Conservation (phyloP, 176 grass and related monocot species). For the Urochloa ruziziensis region DNA sequence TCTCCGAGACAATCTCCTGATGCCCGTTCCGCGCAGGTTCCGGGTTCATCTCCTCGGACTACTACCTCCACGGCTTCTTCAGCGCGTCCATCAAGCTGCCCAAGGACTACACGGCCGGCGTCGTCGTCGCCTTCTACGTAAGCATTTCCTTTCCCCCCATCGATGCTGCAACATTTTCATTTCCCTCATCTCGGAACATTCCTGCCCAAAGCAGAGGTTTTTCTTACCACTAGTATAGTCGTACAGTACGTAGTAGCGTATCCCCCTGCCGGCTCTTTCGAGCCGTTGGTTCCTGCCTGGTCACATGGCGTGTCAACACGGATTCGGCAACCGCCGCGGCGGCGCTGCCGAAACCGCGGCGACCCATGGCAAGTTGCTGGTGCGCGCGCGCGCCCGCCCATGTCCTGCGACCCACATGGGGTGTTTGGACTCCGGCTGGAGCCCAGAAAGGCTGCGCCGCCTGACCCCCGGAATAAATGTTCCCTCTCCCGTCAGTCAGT, state of each 20-base stretch:
- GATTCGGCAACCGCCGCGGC: slow-evolving; percentile 26
- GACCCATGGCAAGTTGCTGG: slow-evolving; percentile 23
- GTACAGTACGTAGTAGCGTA: background rate
- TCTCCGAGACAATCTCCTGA: background rate
- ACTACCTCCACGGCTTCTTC: slow-evolving; percentile 80
- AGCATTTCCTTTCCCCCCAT: slow-evolving; percentile 28
- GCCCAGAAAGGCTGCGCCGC: slow-evolving; percentile 55
- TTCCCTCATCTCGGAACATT: background rate
- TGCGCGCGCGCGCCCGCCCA: no score
- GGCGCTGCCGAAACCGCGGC: background rate
- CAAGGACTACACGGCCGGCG: slow-evolving; percentile 67
- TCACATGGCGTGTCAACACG: slow-evolving; percentile 40
- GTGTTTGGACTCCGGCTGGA: slow-evolving; percentile 18
- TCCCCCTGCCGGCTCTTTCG: background rate
- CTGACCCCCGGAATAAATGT: slow-evolving; percentile 45
- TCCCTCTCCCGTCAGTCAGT: background rate
- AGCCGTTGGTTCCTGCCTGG: slow-evolving; percentile 24
- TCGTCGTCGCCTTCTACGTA: slow-evolving; percentile 92
- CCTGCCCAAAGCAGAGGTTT: background rate
- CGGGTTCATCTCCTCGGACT: slow-evolving; percentile 79
- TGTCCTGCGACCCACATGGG: slow-evolving; percentile 40
- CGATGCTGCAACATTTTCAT: background rate
- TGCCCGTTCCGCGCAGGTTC: slow-evolving; percentile 41
- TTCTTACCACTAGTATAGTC: background rate
- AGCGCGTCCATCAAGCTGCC: slow-evolving; percentile 82